Evolutionary conservation across 1,284 basidiomycete species (phyloP), one percentile per base, ranked within the genome.

Genomic region (Cutaneotrichosporon mucoides): DNA sequence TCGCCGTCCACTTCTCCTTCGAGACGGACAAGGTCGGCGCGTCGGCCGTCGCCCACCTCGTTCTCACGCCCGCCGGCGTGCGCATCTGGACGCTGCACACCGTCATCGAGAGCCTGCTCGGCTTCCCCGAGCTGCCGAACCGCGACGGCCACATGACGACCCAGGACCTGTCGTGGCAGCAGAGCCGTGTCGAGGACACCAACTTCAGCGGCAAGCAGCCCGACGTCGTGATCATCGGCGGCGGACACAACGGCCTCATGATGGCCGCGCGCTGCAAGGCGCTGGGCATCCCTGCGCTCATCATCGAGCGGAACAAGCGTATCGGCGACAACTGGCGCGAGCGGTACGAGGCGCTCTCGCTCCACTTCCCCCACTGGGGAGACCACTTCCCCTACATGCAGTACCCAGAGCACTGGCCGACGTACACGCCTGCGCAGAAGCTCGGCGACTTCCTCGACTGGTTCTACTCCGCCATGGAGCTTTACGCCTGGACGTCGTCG

Each of bases 311-410:
- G 55, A 73, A 71, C 38, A 33, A 66, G 5, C 66, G 69, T 1
- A 57, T 81, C 2, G 80, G 79, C 1, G 79, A 80, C 51, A 73
- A 63, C 55, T 80, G 79, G 76, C 69, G 83, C 57, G 55, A 55
- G 7, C 76, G 86, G 13, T 86, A 86, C 68, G 81, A 85, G 59
- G 81, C 82, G 8, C 74, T 86, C 37, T 85, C 82, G 58, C 75
- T 88, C 46, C 85, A 88, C 66, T 82, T 85, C 67, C 82, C 85
- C 15, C 83, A 86, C 53, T 86, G 66, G 67, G 66, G 61, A 15
- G 67, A 72, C 56, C 68, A 72, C 62, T 52, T 85, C 48, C 80
- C 82, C 76, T 85, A 64, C 61, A 81, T 75, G 15, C 65, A 67
- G 3, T 81, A 76, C 62, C 80, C 80, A 33, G 44, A 66, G 10